These are phyloP conservation scores for Lichtheimia ornata DNA, from an alignment of 371 early-diverging fungal species.

Conservation along the genomic window DNA sequence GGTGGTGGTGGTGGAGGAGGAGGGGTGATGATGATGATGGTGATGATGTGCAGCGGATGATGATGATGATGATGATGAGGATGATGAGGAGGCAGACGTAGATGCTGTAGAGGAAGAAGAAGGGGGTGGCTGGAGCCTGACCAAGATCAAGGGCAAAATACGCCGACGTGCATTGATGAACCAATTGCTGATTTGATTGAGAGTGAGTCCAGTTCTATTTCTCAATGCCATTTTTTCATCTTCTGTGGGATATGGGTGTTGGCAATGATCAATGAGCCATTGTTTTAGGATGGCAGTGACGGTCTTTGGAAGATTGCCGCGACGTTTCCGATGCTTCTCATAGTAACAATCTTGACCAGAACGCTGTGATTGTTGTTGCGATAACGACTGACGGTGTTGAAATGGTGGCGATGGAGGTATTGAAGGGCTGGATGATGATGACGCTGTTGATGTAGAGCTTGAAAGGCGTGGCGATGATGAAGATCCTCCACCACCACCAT, in stretches of 20 bases:
- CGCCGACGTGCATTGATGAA: conserved; percentile 81
- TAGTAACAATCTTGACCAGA: conserved; percentile 7
- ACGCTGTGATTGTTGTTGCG: conserved; percentile 5
- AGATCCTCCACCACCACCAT: neutral
- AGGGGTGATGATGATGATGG: too few relatives aligned
- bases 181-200: conserved; percentile 82
- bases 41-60: too few relatives aligned
- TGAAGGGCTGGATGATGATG: neutral
- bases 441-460: neutral
- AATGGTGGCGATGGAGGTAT: neutral
- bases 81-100: neutral
- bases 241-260: conserved; percentile 77
- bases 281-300: conserved; percentile 59
- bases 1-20: too few relatives aligned
- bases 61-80: neutral
- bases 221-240: conserved; percentile 63
- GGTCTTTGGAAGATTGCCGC: conserved; percentile 54
- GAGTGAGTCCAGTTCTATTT: conserved; percentile 56
- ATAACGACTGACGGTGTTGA: conserved; percentile 11
- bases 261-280: conserved; percentile 69
- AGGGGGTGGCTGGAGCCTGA: neutral
- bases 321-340: conserved; percentile 19
- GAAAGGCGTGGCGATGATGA: neutral
- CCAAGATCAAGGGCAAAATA: conserved; percentile 26
- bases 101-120: neutral